Conservation (phyloP, 768 basidiomycete species). For the Roridomyces roridus region DNA sequence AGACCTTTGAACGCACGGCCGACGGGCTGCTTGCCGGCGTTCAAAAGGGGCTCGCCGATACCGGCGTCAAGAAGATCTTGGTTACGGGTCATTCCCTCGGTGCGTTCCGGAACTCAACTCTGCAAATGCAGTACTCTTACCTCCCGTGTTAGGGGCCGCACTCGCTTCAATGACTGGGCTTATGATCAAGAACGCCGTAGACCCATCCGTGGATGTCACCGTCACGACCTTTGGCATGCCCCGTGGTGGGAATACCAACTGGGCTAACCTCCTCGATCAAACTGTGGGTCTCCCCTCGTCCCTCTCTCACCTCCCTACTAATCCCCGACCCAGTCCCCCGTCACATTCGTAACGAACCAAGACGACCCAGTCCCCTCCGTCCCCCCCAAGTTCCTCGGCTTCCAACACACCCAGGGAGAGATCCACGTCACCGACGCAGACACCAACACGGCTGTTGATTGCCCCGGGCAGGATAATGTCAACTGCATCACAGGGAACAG, state of each 20-base stretch:
- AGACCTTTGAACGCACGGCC: constrained; percentile 45
- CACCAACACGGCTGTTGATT: constrained; percentile 34
- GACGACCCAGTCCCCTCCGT: constrained; percentile 49
- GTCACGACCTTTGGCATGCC: constrained; percentile 50
- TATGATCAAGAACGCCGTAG: constrained; percentile 43
- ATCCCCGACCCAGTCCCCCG: constrained; percentile 30
- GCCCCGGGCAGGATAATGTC: constrained; percentile 48
- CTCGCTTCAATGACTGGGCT: constrained; percentile 52
- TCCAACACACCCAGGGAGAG: constrained; percentile 44
- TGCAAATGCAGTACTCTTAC: too few species aligned
- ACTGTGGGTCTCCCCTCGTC: constrained; percentile 21
- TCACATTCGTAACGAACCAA: constrained; percentile 42
- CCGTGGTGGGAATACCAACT: constrained; percentile 49
- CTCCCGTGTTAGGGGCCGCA: constrained; percentile 52
- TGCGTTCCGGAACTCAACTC: too few species aligned
- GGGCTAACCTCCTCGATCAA: constrained; percentile 49
- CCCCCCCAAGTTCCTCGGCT: constrained; percentile 43
- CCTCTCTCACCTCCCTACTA: background rate
- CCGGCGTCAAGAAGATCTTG: constrained; percentile 38
- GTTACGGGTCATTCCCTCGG: constrained; percentile 50
- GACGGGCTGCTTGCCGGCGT: constrained; percentile 39
- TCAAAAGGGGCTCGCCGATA: constrained; percentile 32
- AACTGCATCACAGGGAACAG: constrained; percentile 8
- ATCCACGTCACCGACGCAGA: constrained; percentile 39
- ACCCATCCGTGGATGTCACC: constrained; percentile 37